Percentiles rank a stretch among this genome's conserved stretches.
Conservation (phyloP, 78 protist genomes). For the Bigelowiella natans region DNA sequence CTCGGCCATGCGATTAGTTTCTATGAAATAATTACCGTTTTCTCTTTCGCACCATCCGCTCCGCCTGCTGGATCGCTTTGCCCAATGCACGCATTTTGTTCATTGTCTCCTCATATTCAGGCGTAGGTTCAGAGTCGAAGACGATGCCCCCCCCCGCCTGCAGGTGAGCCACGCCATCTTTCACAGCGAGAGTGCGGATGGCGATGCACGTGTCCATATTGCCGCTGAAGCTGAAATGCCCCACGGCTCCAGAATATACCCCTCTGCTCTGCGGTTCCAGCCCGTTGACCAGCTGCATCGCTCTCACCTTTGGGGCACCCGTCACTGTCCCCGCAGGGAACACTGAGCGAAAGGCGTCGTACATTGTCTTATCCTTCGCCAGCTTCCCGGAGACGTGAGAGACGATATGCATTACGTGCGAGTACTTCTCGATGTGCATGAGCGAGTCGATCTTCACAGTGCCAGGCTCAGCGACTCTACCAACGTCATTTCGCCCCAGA, state of each 20-base stretch:
- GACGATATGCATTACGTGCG: constrained; percentile 58
- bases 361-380: neutral
- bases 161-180: constrained; percentile 1
- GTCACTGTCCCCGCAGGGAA: constrained; percentile 54
- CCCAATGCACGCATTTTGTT: neutral
- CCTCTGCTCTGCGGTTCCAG: neutral
- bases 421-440: constrained; percentile 41
- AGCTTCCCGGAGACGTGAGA: neutral
- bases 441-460: constrained; percentile 20
- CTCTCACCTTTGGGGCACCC: neutral
- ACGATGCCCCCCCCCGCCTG: constrained; percentile 57
- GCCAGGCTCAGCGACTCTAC: neutral
- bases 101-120: neutral
- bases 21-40: too few relatives aligned
- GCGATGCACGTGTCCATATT: constrained; percentile 54
- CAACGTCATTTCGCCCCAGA: neutral
- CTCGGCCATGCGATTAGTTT: too few relatives aligned
- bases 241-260: neutral
- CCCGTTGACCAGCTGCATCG: neutral
- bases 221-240: neutral
- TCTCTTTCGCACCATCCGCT: neutral
- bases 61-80: neutral
- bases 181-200: constrained; percentile 26
- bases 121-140: constrained; percentile 34
- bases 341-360: constrained; percentile 53